Conservation (phyloP, 2,329 filamentous ascomycete species). For the Hypoxylon sp. region DNA sequence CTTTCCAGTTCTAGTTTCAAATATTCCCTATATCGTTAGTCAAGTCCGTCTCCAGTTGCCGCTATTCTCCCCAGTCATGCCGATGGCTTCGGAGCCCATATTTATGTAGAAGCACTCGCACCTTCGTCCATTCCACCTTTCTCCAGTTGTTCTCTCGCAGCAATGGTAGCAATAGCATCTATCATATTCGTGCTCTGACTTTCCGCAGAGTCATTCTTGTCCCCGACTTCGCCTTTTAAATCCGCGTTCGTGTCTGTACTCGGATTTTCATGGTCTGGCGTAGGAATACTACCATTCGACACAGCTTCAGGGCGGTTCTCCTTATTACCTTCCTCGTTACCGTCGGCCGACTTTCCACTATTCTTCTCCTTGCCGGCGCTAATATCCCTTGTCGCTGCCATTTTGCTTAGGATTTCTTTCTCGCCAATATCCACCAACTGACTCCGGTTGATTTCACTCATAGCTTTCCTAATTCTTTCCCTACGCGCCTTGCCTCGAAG, state of each 20-base stretch:
- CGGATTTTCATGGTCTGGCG: slow-evolving; percentile 12
- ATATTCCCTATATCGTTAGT: background rate
- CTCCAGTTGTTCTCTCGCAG: slow-evolving; percentile 8
- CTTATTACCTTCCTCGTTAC: slow-evolving; percentile 59
- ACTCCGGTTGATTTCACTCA: slow-evolving; percentile 65
- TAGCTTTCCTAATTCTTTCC: slow-evolving; percentile 70
- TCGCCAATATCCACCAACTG: slow-evolving; percentile 54
- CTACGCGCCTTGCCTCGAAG: slow-evolving; percentile 69
- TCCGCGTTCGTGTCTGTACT: slow-evolving; percentile 15
- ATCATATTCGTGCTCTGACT: slow-evolving; percentile 21
- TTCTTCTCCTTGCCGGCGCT: slow-evolving; percentile 49
- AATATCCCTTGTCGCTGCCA: slow-evolving; percentile 42
- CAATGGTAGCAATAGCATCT: slow-evolving; percentile 7
- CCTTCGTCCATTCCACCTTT: slow-evolving; percentile 8
- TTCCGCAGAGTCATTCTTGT: slow-evolving; percentile 33
- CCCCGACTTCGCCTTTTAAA: slow-evolving; percentile 9
- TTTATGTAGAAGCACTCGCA: slow-evolving; percentile 20
- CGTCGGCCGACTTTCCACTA: slow-evolving; percentile 45
- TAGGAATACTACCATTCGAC: background rate
- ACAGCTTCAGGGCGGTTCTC: slow-evolving; percentile 59
- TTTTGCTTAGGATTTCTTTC: slow-evolving; percentile 46
- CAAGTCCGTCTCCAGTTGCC: background rate
- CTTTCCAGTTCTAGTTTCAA: slow-evolving; percentile 12
- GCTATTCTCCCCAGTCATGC: background rate
- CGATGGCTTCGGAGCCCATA: background rate